phyloP scores from a whole-genome alignment of 2,329 filamentous ascomycete genomes.

The Botrytis aclada region DNA sequence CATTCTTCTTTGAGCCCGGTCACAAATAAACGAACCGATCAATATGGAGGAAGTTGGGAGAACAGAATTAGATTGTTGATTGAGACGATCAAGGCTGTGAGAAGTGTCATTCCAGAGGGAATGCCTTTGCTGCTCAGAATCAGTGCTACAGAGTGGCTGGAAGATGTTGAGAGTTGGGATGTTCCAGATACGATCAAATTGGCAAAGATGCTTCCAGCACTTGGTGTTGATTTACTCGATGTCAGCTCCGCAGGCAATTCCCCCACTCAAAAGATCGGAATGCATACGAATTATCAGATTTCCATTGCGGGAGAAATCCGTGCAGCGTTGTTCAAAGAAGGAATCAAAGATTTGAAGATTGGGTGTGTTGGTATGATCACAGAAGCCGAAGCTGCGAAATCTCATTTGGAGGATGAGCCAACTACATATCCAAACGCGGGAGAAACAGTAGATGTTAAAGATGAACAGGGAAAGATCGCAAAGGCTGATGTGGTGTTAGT shows the following conservation, averaged over 20 bases:
- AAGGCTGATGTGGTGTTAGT: constrained; percentile 69
- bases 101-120: constrained; percentile 49
- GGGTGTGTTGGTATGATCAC: constrained; percentile 73
- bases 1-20: constrained; percentile 62
- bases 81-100: constrained; percentile 51
- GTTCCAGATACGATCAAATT: constrained; percentile 49
- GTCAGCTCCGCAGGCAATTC: constrained; percentile 75
- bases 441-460: constrained; percentile 43
- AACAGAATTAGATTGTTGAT: constrained; percentile 62
- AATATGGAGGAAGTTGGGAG: constrained; percentile 63
- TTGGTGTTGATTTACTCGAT: constrained; percentile 80
- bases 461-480: constrained; percentile 32
- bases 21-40: constrained; percentile 59
- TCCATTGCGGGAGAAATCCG: constrained; percentile 71
- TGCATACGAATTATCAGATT: constrained; percentile 68
- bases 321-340: constrained; percentile 53
- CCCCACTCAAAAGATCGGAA: constrained; percentile 44
- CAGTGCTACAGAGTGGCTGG: constrained; percentile 63
- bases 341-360: constrained; percentile 57
- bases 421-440: constrained; percentile 38
- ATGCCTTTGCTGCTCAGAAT: constrained; percentile 59
- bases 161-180: constrained; percentile 38
- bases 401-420: constrained; percentile 43
- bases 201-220: constrained; percentile 65
- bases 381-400: constrained; percentile 49